Percentiles rank a stretch among this genome's conserved stretches.
Conservation (phyloP, 73 alveolate genomes). For the Paramecium biaurelia region DNA sequence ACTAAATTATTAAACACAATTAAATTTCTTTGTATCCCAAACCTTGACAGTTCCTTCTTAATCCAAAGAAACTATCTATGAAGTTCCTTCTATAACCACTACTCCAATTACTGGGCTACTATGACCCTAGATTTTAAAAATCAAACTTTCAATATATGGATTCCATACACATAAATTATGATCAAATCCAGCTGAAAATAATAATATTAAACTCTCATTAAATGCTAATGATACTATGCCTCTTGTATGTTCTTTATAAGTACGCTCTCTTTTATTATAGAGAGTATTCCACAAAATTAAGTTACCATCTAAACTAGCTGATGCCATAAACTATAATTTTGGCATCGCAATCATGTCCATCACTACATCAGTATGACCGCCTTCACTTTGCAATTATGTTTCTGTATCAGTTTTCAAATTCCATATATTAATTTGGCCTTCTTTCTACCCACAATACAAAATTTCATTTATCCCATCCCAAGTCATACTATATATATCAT, state of each 20-base stretch:
- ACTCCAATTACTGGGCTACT: constrained; percentile 76
- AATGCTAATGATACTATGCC: constrained; percentile 82
- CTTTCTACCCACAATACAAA: constrained; percentile 79
- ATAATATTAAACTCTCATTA: constrained; percentile 71
- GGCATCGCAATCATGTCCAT: constrained; percentile 84
- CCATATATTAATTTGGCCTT: constrained; percentile 81
- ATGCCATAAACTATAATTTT: constrained; percentile 78
- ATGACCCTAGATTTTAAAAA: constrained; percentile 76
- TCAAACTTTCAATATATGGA: constrained; percentile 81
- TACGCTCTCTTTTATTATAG: constrained; percentile 70
- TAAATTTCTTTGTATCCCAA: constrained; percentile 79
- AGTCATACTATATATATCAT: constrained; percentile 79
- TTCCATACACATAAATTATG: constrained; percentile 88
- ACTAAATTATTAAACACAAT: constrained; percentile 79
- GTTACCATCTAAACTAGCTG: constrained; percentile 76
- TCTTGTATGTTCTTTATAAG: constrained; percentile 78
- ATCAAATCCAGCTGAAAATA: constrained; percentile 87
- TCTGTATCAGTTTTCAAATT: constrained; percentile 69
- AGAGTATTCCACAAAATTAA: constrained; percentile 83
- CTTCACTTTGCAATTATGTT: too few relatives aligned
- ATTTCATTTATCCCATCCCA: constrained; percentile 78
- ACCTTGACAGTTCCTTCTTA: constrained; percentile 78
- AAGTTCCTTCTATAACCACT: constrained; percentile 73
- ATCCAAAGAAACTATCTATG: constrained; percentile 76
- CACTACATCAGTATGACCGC: constrained; percentile 77